These are phyloP conservation scores for Pichia nanzhaoensis DNA, from an alignment of 805 yeast species.

Conservation along the genomic window DNA sequence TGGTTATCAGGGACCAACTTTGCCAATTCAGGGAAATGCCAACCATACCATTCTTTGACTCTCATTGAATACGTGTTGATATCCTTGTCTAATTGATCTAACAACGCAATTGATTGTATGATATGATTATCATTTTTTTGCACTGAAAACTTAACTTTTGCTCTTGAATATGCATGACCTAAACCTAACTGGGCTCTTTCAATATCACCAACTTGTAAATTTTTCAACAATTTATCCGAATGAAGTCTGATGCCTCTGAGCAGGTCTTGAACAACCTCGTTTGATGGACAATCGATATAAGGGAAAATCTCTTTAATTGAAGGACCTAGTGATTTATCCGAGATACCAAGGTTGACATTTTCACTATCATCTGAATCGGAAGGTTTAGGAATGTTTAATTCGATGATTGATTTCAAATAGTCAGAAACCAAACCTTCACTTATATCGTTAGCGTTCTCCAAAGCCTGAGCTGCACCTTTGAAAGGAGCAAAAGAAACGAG, in stretches of 20 bases:
- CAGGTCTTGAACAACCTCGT: constrained; percentile 90
- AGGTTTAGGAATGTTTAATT: constrained; percentile 82
- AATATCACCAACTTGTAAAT: constrained; percentile 88
- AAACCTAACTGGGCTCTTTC: constrained; percentile 98
- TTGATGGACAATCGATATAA: constrained; percentile 80
- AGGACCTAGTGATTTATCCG: constrained; percentile 94
- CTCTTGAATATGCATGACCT: constrained; percentile 98
- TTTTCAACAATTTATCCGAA: constrained; percentile 83
- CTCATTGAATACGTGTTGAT: constrained; percentile 96
- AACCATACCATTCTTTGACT: constrained; percentile 96
- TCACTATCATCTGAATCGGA: too few species aligned
- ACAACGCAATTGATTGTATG: constrained; percentile 95
- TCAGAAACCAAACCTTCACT: constrained; percentile 96
- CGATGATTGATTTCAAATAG: constrained; percentile 81
- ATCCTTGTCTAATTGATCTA: constrained; percentile 97
- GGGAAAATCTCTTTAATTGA: constrained; percentile 90
- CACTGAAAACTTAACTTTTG: constrained; percentile 97
- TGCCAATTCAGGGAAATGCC: constrained; percentile 98
- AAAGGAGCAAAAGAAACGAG: constrained; percentile 95
- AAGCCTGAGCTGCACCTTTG: constrained; percentile 98
- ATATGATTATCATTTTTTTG: constrained; percentile 99
- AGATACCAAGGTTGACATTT: constrained; percentile 74
- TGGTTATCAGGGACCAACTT: constrained; percentile 87
- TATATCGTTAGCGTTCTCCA: constrained; percentile 96
- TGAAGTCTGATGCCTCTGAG: constrained; percentile 91